These are phyloP conservation scores for Arabidopsis thaliana DNA, from an alignment of 345 rosid genomes.

Conservation along the genomic window DNA sequence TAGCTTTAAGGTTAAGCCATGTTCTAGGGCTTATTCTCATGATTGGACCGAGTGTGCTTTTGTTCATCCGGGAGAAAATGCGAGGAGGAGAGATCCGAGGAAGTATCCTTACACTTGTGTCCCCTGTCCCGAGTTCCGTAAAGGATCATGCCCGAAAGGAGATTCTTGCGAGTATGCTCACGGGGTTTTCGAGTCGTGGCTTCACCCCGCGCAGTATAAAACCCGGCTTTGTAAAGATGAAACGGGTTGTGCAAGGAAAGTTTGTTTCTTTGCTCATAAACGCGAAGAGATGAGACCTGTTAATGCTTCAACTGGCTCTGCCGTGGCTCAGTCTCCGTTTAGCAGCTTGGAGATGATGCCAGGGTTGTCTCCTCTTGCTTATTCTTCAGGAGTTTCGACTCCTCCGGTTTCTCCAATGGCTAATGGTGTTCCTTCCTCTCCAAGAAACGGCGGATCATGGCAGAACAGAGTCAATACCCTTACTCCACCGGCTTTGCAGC, in stretches of 20 bases:
- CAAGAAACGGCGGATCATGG: constrained; percentile 56
- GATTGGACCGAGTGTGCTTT: constrained; percentile 99
- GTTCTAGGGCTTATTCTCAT: constrained; percentile 96
- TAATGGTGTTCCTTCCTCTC: constrained; percentile 33
- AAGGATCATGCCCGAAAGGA: constrained; percentile 85
- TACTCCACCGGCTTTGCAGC: constrained; percentile 63
- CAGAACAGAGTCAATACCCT: constrained; percentile 68
- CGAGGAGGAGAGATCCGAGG: constrained; percentile 93
- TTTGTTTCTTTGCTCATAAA: constrained; percentile 96
- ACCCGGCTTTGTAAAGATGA: constrained; percentile 98
- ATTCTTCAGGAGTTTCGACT: constrained; percentile 65
- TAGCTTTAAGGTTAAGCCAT: constrained; percentile 93
- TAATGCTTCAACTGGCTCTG: constrained; percentile 91
- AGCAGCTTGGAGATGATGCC: constrained; percentile 61
- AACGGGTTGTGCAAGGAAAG: constrained; percentile 83
- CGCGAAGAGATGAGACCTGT: constrained; percentile 92
- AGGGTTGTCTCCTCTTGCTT: constrained; percentile 57
- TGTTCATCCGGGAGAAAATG: constrained; percentile 98
- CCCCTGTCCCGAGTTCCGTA: constrained; percentile 97
- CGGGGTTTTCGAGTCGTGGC: constrained; percentile 99
- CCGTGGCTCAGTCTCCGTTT: constrained; percentile 56
- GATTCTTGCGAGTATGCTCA: constrained; percentile 97
- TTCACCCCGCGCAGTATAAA: constrained; percentile 96
- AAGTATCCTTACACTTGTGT: constrained; percentile 95
- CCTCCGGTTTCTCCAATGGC: constrained; percentile 61